Percentiles rank a stretch among this genome's conserved stretches.
Evolutionary conservation across 345 rosid genomes (phyloP).

Genomic region (Combretum micranthum): DNA sequence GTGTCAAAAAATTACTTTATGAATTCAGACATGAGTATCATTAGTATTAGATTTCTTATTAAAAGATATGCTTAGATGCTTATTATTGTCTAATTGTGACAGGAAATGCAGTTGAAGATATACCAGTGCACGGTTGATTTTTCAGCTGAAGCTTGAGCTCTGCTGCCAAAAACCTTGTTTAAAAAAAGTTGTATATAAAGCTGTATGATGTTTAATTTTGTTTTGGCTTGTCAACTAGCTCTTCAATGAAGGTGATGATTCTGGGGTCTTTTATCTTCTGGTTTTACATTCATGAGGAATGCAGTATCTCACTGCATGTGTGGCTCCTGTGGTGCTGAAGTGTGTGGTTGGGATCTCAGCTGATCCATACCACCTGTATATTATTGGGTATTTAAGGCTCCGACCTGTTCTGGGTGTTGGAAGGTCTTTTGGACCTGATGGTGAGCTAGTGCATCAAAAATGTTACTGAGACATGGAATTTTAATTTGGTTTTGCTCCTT

Average conservation of each 20-base stretch:
- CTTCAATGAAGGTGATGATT: slow-evolving; percentile 4
- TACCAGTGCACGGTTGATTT: neutral
- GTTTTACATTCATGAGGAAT: neutral
- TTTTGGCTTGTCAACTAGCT: slow-evolving; percentile 4
- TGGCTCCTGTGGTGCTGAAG: neutral
- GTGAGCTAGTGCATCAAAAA: no score
- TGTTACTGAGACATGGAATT: no score
- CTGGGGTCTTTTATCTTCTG: slow-evolving; percentile 5
- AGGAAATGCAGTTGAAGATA: no score
- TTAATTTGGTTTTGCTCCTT: no score
- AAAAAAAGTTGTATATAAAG: neutral
- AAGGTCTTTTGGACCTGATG: no score
- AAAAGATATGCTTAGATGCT: no score
- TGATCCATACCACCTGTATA: no score
- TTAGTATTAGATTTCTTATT: no score
- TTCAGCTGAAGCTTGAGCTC: neutral
- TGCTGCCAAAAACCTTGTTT: neutral
- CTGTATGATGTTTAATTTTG: neutral
- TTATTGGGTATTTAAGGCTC: slow-evolving; percentile 2
- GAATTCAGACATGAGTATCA: no score
- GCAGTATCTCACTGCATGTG: slow-evolving; percentile 17
- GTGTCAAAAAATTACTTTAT: no score
- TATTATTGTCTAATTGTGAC: no score
- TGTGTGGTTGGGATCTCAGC: neutral
- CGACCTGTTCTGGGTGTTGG: no score